Conservation (phyloP, 257 asterid species). For the Rehmannia glutinosa region DNA sequence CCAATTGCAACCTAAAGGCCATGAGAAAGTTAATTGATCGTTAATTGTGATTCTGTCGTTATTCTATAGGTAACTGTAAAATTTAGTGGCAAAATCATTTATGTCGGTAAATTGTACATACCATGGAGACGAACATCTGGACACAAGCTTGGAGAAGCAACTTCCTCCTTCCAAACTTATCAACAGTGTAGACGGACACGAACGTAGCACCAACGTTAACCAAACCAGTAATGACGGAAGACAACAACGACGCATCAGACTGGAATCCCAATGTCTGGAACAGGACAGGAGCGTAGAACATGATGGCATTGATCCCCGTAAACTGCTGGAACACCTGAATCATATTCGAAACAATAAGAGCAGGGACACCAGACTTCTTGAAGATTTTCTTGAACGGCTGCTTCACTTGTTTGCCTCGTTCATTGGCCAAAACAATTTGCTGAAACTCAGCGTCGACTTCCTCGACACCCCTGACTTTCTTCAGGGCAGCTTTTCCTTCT, state of each 20-base stretch:
- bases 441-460: constrained; percentile 48
- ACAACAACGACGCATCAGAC: constrained; percentile 42
- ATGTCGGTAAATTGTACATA: not conserved
- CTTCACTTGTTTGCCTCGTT: constrained; percentile 33
- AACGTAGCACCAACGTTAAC: constrained; percentile 53
- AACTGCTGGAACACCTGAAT: constrained; percentile 59
- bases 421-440: constrained; percentile 39
- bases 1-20: constrained; percentile 54
- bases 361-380: constrained; percentile 39
- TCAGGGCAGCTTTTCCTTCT: constrained; percentile 33
- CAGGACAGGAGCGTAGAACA: constrained; percentile 65
- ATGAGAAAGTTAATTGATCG: not conserved
- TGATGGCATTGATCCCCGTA: constrained; percentile 59
- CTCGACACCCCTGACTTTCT: constrained; percentile 47
- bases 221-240: constrained; percentile 53
- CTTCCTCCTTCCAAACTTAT: constrained; percentile 52
- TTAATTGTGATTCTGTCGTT: too few species aligned
- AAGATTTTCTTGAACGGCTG: constrained; percentile 45
- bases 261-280: constrained; percentile 59
- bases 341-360: constrained; percentile 27
- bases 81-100: too few species aligned
- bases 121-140: constrained; percentile 54
- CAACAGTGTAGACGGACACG: constrained; percentile 48
- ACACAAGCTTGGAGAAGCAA: constrained; percentile 61
- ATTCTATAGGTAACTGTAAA: too few species aligned